Evolutionary conservation across 129 eudicot species (phyloP), one percentile per base, ranked within the genome.

Genomic region (Arctium minus): DNA sequence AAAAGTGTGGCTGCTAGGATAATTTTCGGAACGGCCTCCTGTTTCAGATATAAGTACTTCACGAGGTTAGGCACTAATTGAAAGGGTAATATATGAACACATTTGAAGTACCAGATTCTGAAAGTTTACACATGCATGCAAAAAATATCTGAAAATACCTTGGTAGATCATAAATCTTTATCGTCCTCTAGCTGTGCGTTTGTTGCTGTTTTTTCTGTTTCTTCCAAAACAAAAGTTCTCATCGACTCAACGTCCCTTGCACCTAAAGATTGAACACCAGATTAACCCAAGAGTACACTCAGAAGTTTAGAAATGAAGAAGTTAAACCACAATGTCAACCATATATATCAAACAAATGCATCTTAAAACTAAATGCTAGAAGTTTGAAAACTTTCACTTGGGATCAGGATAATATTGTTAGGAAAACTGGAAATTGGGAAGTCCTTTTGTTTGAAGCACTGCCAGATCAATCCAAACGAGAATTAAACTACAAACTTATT

Each of bases 151-250:
- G 8, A 18, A 70, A 70, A n/a, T 85, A 88, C 94, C 94, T 88
- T 73, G 76, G 74, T 50, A 72, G 67, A 79, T 90, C 39, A 94
- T 73, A 94, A 77, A 42, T 94, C 98, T 81, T 87, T 93, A 74
- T 90, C 94, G n/a, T 85, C 87, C 17, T 88, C 86, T 29, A 78
- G 85, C 53, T 85, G 88, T 69, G 89, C 88, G 82, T 84, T 88
- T 27, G 88, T 78, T 84, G 91, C 94, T 29, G 96, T 97, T 62
- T 91, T 95, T 83, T 91, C 97, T 46, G 97, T 85, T 86, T 95
- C 97, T 85, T 92, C 93, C 70, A 95, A 50, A 71, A 82, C 98
- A 86, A 95, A 95, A 72, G 86, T 73, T 82, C 86, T 95, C 75
- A 95, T 89, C 0, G 90, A 91, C 78, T 92, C 97, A 46, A 92